Percentiles rank a stretch among this genome's conserved stretches.
phyloP scores from a whole-genome alignment of 345 rosid genomes.

The Clausena lansium region DNA sequence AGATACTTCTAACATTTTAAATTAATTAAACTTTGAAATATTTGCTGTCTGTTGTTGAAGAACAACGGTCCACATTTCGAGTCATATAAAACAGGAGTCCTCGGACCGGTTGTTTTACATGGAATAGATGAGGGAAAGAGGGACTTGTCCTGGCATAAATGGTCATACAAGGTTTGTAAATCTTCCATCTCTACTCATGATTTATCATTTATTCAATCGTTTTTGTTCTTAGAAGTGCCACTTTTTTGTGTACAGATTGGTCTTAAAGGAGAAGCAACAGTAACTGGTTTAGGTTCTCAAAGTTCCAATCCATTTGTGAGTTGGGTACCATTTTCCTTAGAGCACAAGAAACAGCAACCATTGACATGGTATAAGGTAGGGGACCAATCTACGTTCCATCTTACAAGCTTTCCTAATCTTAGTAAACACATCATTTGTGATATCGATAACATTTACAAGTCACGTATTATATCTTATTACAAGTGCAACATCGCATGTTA shows the following conservation, averaged over 20 bases:
- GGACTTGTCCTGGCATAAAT: conserved; percentile 75
- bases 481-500: not conserved
- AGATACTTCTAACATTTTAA: not conserved
- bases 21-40: conserved; percentile 1
- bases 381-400: not conserved
- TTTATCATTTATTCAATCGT: not conserved
- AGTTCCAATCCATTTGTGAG: conserved; percentile 41
- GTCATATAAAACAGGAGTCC: conserved; percentile 65
- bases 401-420: not conserved
- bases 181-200: not conserved
- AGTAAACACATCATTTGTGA: not conserved
- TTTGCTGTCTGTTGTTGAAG: conserved; percentile 33
- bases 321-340: conserved; percentile 51
- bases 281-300: conserved; percentile 38
- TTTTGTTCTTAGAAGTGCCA: not conserved
- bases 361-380: conserved; percentile 86
- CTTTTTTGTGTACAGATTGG: conserved; percentile 49
- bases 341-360: conserved; percentile 39
- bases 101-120: conserved; percentile 59
- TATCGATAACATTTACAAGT: no score
- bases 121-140: conserved; percentile 64
- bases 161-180: conserved; percentile 72
- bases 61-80: conserved; percentile 72
- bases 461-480: not conserved
- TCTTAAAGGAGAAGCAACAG: conserved; percentile 67